These are phyloP conservation scores for Gracilaria vermiculophylla DNA, from an alignment of 23 red algal species.

Conservation along the genomic window DNA sequence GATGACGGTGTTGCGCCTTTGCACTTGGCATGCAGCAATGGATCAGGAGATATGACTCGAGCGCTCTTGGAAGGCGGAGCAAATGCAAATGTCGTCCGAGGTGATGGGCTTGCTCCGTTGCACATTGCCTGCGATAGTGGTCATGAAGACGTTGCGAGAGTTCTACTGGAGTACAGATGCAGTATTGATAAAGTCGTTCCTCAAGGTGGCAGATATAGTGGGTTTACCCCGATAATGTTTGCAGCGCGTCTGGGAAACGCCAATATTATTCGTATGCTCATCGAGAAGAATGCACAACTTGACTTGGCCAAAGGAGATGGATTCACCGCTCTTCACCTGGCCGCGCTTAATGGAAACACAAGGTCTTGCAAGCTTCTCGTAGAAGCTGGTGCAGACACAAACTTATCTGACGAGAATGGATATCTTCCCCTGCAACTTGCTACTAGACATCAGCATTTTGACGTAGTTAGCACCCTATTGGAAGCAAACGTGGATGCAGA, in stretches of 20 bases:
- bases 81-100: conserved; percentile 38
- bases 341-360: conserved; percentile 46
- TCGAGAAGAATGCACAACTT: neutral
- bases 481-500: conserved; percentile 38
- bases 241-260: conserved; percentile 33
- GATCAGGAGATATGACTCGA: conserved; percentile 2
- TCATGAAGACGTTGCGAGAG: conserved; percentile 27
- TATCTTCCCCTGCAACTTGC: conserved; percentile 45
- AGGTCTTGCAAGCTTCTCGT: conserved; percentile 17
- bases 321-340: conserved; percentile 45
- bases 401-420: conserved; percentile 20
- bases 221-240: conserved; percentile 48
- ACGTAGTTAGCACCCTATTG: conserved; percentile 21
- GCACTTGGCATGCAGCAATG: conserved; percentile 31
- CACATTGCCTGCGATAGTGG: conserved; percentile 35
- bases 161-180: conserved; percentile 24
- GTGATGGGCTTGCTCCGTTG: conserved; percentile 33
- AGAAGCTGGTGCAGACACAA: neutral
- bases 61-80: conserved; percentile 34
- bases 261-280: conserved; percentile 4
- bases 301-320: conserved; percentile 27
- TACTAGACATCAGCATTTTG: conserved; percentile 47
- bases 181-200: conserved; percentile 8
- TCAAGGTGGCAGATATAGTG: conserved; percentile 23
- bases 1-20: conserved; percentile 30